Evolutionary conservation across 2,329 filamentous ascomycete genomes (phyloP).

Genomic region (Cercospora canescens): DNA sequence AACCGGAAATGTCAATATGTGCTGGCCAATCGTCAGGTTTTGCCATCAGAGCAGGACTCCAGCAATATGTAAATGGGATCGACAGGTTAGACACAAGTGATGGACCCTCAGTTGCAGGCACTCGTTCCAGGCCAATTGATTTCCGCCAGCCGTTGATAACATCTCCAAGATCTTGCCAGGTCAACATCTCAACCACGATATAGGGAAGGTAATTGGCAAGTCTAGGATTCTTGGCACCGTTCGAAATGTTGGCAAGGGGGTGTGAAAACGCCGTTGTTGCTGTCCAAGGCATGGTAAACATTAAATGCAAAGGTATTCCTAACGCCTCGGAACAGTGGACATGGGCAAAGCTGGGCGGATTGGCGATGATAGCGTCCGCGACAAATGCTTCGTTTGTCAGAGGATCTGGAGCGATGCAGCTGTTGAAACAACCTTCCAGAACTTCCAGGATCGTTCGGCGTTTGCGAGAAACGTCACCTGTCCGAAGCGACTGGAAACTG

Average conservation of each 20-base stretch:
- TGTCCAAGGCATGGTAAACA: constrained; percentile 95
- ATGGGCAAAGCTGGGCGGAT: constrained; percentile 73
- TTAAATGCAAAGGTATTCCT: constrained; percentile 73
- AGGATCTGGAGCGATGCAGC: background rate
- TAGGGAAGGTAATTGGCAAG: constrained; percentile 86
- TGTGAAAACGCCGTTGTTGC: too few species aligned
- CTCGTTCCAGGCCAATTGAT: constrained; percentile 69
- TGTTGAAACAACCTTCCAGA: too few species aligned
- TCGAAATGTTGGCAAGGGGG: too few species aligned
- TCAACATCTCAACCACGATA: constrained; percentile 75
- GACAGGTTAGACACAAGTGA: constrained; percentile 40
- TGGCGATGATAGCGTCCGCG: constrained; percentile 76
- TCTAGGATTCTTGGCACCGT: too few species aligned
- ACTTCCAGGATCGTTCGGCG: background rate
- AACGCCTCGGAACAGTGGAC: constrained; percentile 72
- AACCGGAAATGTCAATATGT: constrained; percentile 41
- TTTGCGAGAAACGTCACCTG: constrained; percentile 34
- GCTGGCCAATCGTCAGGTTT: constrained; percentile 48
- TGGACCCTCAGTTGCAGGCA: constrained; percentile 54
- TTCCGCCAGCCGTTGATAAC: constrained; percentile 74
- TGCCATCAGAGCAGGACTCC: constrained; percentile 34
- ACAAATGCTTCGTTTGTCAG: constrained; percentile 64
- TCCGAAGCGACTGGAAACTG: constrained; percentile 24
- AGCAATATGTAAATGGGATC: constrained; percentile 72
- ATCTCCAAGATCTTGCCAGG: constrained; percentile 65